A percentile compares a stretch with the other conserved stretches of the same genome.
Conservation (phyloP, 2,329 filamentous ascomycete species). For the Fusarium graminum region DNA sequence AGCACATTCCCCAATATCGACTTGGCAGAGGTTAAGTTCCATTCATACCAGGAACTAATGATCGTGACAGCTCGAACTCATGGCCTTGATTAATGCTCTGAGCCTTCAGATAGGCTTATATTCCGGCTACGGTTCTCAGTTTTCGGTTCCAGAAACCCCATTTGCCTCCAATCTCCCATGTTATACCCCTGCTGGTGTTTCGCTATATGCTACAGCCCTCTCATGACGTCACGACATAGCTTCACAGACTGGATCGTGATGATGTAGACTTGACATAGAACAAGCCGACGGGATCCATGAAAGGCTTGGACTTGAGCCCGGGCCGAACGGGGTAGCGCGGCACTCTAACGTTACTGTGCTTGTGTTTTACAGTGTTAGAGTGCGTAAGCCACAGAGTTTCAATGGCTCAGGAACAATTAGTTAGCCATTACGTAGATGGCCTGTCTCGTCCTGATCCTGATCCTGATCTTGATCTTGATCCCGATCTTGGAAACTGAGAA, state of each 20-base stretch:
- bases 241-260: conserved; percentile 36
- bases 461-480: conserved; percentile 7
- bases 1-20: conserved; percentile 4
- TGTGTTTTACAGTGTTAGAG: background rate
- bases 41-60: background rate
- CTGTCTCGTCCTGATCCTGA: background rate
- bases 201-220: conserved; percentile 14
- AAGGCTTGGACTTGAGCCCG: conserved; percentile 11
- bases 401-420: conserved; percentile 23
- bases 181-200: conserved; percentile 1
- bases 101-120: background rate
- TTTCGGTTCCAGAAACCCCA: background rate
- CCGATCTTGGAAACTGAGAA: conserved; percentile 33
- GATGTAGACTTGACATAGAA: conserved; percentile 45
- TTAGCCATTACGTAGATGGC: conserved; percentile 38
- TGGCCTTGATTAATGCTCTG: background rate
- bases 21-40: conserved; percentile 10
- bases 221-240: conserved; percentile 47
- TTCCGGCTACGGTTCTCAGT: background rate
- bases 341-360: background rate
- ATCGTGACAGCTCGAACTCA: conserved; percentile 2
- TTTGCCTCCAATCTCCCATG: background rate
- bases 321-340: conserved; percentile 9
- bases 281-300: conserved; percentile 4
- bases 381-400: conserved; percentile 29